A percentile compares a stretch with the other conserved stretches of the same genome.
Conservation (phyloP, 2,329 filamentous ascomycete species). For the Cercospora sp. region DNA sequence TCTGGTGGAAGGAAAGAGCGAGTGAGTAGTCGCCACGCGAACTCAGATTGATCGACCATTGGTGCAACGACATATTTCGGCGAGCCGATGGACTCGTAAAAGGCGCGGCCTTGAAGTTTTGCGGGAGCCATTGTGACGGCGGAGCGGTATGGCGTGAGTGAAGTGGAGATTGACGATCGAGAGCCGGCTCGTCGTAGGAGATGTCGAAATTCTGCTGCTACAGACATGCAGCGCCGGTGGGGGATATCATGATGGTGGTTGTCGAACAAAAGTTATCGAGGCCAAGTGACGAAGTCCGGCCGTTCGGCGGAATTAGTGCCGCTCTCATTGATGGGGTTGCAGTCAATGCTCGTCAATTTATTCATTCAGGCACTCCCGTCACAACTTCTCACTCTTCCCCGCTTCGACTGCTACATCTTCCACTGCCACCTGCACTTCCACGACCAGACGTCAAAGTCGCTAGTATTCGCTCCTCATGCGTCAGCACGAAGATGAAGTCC, state of each 20-base stretch:
- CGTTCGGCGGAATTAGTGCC: not conserved
- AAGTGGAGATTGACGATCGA: not conserved
- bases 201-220: not conserved
- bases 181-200: constrained; percentile 8
- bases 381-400: not conserved
- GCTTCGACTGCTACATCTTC: not conserved
- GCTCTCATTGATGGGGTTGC: not conserved
- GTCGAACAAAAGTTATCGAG: not conserved
- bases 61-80: constrained; percentile 89
- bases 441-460: not conserved
- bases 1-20: constrained; percentile 79
- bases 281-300: not conserved
- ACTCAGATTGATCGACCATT: constrained; percentile 98
- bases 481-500: too few species aligned
- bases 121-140: constrained; percentile 28
- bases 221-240: constrained; percentile 2
- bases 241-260: not conserved
- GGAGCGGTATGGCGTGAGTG: not conserved
- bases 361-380: not conserved
- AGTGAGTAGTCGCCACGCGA: constrained; percentile 96
- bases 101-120: constrained; percentile 66
- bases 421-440: not conserved
- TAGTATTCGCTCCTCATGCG: too few species aligned
- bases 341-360: too few species aligned
- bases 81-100: constrained; percentile 92